Evolutionary conservation across 78 protist species (phyloP).

Genomic region (Dictyostelium firmibasis): DNA sequence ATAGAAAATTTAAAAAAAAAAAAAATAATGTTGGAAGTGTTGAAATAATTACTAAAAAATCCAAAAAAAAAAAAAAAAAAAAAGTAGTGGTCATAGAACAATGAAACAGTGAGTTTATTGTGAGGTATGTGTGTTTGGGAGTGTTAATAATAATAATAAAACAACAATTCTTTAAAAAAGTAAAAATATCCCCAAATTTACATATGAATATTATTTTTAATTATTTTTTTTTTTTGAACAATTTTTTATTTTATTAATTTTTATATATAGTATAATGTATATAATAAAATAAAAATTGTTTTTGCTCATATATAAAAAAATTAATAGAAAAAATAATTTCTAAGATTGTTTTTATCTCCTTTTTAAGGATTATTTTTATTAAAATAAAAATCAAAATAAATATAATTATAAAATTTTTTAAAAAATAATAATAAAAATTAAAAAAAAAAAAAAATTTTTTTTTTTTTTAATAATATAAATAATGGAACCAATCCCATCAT

Average conservation of each 20-base stretch:
- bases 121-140: background rate
- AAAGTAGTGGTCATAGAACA: background rate
- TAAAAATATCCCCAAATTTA: background rate
- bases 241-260: too few species aligned
- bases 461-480: too few species aligned
- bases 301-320: background rate
- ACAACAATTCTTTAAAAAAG: background rate
- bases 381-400: too few species aligned
- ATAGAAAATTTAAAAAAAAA: too few species aligned
- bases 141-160: too few species aligned
- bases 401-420: too few species aligned
- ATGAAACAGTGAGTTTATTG: background rate
- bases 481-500: conserved; percentile 26
- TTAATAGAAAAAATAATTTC: background rate
- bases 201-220: background rate
- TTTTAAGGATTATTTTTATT: too few species aligned
- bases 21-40: background rate
- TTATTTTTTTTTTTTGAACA: too few species aligned
- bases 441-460: background rate
- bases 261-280: background rate
- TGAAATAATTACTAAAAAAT: too few species aligned
- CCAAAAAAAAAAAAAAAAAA: background rate
- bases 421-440: background rate
- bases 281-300: background rate
- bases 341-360: background rate